Percentiles rank a stretch among this genome's conserved stretches.
These are phyloP conservation scores for Sporothrix globosa DNA, from an alignment of 2,329 filamentous ascomycete species.

Conservation along the genomic window DNA sequence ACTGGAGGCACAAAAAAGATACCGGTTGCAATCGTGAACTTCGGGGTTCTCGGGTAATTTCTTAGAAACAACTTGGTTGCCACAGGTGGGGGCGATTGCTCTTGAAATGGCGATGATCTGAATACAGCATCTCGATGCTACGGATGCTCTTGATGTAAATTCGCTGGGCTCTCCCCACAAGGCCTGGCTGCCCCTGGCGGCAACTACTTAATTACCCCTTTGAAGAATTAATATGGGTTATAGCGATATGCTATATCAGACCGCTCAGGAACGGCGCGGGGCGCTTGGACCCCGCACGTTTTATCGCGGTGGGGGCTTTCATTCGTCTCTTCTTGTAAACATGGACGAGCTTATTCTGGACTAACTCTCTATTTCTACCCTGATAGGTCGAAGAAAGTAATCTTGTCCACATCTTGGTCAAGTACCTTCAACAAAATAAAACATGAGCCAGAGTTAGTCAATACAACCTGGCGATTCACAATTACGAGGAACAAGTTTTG, in stretches of 20 bases:
- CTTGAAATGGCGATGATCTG: background rate
- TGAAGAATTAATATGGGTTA: conserved; percentile 18
- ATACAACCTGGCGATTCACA: no score
- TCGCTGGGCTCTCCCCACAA: background rate
- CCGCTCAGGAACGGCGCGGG: conserved; percentile 14
- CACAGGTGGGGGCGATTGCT: background rate
- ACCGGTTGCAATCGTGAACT: background rate
- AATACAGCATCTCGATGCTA: background rate
- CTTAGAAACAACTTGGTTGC: background rate
- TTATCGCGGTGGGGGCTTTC: background rate
- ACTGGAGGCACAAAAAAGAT: background rate
- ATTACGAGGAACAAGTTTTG: background rate
- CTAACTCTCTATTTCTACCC: no score
- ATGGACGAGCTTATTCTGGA: no score
- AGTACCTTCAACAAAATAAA: no score
- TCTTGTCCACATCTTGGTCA: no score
- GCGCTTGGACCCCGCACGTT: conserved; percentile 31
- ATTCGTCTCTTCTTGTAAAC: no score
- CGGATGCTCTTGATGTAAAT: background rate
- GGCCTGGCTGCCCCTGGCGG: conserved; percentile 15
- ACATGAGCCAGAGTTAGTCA: no score
- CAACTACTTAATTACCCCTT: background rate
- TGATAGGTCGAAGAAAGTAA: no score
- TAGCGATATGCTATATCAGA: conserved; percentile 30
- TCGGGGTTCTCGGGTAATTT: background rate